Conservation (phyloP, 345 rosid species). For the Ceriops decandra region DNA sequence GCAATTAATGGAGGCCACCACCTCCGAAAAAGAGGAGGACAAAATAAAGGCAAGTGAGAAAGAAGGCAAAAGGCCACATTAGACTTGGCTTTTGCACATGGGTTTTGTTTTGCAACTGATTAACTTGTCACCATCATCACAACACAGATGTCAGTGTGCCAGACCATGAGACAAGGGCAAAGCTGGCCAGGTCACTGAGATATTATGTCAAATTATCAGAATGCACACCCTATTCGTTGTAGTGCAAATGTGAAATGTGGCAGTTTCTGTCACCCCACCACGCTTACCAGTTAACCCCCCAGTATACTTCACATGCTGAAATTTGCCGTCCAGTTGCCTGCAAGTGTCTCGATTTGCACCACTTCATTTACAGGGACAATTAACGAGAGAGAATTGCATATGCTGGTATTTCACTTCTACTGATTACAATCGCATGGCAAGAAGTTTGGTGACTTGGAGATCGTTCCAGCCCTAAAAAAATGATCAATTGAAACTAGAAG, state of each 20-base stretch:
- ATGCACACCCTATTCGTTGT: background rate
- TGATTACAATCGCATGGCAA: background rate
- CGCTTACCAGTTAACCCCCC: background rate
- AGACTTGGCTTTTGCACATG: conserved; percentile 40
- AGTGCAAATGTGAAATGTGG: background rate
- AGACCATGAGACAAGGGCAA: conserved; percentile 10
- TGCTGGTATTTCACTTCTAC: background rate
- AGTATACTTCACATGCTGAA: too few species aligned
- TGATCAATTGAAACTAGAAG: background rate
- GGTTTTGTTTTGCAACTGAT: conserved; percentile 12
- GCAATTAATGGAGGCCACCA: too few species aligned
- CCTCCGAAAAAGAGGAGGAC: background rate
- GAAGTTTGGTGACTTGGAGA: background rate
- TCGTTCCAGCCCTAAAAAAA: background rate
- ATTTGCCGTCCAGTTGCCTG: background rate
- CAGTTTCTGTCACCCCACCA: conserved; percentile 10
- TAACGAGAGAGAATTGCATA: background rate
- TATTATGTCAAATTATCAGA: conserved; percentile 5
- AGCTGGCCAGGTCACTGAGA: conserved; percentile 17
- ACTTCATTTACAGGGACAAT: background rate
- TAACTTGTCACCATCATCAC: conserved; percentile 23
- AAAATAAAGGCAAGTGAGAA: background rate
- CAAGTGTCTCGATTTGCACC: background rate
- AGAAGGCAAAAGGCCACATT: conserved; percentile 6
- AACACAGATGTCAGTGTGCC: conserved; percentile 8